Evolutionary conservation across 495 filamentous ascomycete genomes (phyloP), one percentile per base, ranked within the genome.

Genomic region (Echria macrotheca): DNA sequence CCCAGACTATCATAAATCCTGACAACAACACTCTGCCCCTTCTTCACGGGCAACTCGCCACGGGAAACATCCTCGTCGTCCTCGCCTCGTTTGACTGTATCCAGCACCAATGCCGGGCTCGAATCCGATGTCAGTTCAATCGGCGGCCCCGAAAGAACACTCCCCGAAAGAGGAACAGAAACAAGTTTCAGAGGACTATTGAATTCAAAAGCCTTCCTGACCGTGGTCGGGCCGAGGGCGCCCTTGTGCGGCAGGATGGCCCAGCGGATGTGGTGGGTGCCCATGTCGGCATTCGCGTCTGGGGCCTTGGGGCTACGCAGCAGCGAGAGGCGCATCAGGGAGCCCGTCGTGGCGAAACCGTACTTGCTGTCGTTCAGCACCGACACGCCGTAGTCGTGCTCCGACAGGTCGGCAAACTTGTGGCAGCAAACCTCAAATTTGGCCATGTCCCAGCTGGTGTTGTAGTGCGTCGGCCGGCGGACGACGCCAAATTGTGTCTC

Each of bases 361-460:
- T 96, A 96, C 66, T 98, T 98, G 68, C 80, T 85, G 62, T 98
- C 93, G 65, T 98, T 98, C 24, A 97, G 76, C 56, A 98, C 86
- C 4, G 87, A 89, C 1, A 98, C 87, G 52, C 93, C 93, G 63
- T 95, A 96, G 26, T 82, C 83, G 61, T 89, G 71, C 63, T 98
- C 93, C 4, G 88, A 95, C 44, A 98, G 75, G 66, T 97, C 93
- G n/a, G 93, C 93, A 75, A 86, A 98, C 65, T 88, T 91, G 71
- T 98, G 93, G 66, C 86, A 91, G 79, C 91, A 96, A 35, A 98
- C 93, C 71, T 98, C 93, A 57, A 98, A 98, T 60, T 96, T 96
- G 57, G 93, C 93, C 91, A 95, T 96, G 57, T 98, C 93, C 93
- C 93, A 98, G 63, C 79, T 85, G 15, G 90, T 95, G 68, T 96